These are phyloP conservation scores for Starmerella floris DNA, from an alignment of 805 yeast species.

Conservation along the genomic window DNA sequence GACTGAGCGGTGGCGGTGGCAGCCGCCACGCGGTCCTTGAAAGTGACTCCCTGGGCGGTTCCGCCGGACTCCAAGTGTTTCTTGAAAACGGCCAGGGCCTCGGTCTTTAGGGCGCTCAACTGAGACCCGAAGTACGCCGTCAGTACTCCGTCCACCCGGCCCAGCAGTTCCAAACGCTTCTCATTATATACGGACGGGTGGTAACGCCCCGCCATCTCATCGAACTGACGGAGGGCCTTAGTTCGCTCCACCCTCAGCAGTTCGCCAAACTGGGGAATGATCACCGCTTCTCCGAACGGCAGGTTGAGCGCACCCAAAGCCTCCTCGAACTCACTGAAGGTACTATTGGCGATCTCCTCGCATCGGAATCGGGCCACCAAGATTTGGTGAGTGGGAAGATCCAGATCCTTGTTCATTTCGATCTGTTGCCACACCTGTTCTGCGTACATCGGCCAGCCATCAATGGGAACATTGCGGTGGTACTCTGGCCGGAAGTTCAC, in stretches of 20 bases:
- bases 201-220: constrained; percentile 65
- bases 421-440: constrained; percentile 89
- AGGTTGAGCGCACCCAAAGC: constrained; percentile 27
- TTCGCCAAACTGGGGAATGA: constrained; percentile 24
- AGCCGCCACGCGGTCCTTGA: constrained; percentile 23
- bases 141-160: constrained; percentile 34
- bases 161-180: constrained; percentile 39
- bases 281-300: constrained; percentile 16
- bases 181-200: constrained; percentile 50
- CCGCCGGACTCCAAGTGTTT: constrained; percentile 2
- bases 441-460: constrained; percentile 91
- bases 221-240: constrained; percentile 42
- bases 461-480: constrained; percentile 79
- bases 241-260: constrained; percentile 34
- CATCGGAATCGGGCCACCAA: constrained; percentile 89
- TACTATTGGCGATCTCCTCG: constrained; percentile 62
- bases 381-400: constrained; percentile 91
- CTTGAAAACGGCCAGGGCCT: constrained; percentile 26
- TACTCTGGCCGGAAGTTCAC: constrained; percentile 47
- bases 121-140: constrained; percentile 34
- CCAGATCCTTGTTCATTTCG: constrained; percentile 82
- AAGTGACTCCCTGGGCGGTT: constrained; percentile 12
- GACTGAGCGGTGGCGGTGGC: constrained; percentile 21
- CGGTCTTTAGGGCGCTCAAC: constrained; percentile 30
- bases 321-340: constrained; percentile 35